phyloP scores from a whole-genome alignment of 1,284 basidiomycete genomes.

The Rhodotorula sp. region DNA sequence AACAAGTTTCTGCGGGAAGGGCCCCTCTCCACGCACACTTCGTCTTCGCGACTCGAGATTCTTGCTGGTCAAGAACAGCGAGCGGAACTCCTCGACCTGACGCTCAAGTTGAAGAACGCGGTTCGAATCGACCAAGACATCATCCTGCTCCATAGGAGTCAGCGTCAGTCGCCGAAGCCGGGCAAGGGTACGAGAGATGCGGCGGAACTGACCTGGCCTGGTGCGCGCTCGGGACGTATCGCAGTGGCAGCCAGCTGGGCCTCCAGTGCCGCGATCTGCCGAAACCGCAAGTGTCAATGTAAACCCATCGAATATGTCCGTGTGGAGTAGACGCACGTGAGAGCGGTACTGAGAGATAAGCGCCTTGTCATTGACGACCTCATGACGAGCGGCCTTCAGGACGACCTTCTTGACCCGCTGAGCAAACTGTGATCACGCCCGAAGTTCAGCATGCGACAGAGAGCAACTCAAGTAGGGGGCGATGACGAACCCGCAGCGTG shows the following conservation, averaged over 20 bases:
- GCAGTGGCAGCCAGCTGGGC: conserved; percentile 31
- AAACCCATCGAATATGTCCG: no score
- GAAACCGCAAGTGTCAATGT: no score
- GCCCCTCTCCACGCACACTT: conserved; percentile 16
- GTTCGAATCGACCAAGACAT: conserved; percentile 14
- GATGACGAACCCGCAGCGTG: conserved; percentile 28
- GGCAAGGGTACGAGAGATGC: neutral
- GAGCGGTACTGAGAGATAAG: conserved; percentile 75
- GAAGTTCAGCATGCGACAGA: conserved; percentile 68
- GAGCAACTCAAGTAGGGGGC: neutral
- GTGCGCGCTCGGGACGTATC: neutral
- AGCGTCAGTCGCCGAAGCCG: neutral
- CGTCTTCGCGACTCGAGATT: conserved; percentile 35
- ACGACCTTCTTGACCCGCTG: conserved; percentile 75
- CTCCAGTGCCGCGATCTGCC: conserved; percentile 29
- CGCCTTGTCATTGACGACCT: conserved; percentile 87
- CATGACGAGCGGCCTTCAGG: conserved; percentile 85
- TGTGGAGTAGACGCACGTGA: conserved; percentile 19
- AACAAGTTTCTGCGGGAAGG: no score
- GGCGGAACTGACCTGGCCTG: conserved; percentile 4
- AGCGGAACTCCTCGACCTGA: conserved; percentile 35
- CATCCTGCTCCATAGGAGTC: neutral
- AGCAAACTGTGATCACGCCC: conserved; percentile 81
- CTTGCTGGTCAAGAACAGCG: conserved; percentile 33
- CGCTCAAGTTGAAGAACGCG: conserved; percentile 26